phyloP scores from a whole-genome alignment of 148 eudicot genomes.

The Amaranthus hypochondriacus region DNA sequence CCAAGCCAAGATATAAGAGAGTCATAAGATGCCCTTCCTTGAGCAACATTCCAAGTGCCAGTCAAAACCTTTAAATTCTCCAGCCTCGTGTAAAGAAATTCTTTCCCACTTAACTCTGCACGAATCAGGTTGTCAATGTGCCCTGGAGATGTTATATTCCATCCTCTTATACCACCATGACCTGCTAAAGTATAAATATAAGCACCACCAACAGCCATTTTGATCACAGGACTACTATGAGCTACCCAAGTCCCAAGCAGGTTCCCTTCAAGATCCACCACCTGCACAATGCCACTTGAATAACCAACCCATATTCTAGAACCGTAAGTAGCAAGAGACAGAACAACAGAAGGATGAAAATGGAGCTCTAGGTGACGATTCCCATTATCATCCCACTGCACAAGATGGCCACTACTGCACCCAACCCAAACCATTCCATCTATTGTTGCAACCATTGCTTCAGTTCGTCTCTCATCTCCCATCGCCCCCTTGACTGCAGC shows the following conservation, averaged over 20 bases:
- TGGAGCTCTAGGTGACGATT: constrained; percentile 78
- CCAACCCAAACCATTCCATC: constrained; percentile 92
- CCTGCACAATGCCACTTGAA: constrained; percentile 64
- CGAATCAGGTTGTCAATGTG: constrained; percentile 66
- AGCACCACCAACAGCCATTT: constrained; percentile 68
- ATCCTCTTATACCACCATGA: constrained; percentile 96
- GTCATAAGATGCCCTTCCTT: constrained; percentile 82
- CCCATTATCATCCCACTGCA: constrained; percentile 96
- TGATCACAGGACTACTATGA: constrained; percentile 59
- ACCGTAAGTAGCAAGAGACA: constrained; percentile 73
- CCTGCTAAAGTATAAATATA: constrained; percentile 70
- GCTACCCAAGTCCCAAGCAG: constrained; percentile 80
- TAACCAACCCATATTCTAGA: constrained; percentile 90
- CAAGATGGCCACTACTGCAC: constrained; percentile 72
- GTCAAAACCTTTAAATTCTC: constrained; percentile 74
- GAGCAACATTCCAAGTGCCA: constrained; percentile 98
- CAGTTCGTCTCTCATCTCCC: constrained; percentile 83
- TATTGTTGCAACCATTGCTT: constrained; percentile 53
- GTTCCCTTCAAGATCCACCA: constrained; percentile 70
- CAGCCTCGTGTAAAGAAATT: constrained; percentile 67
- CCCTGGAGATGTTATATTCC: constrained; percentile 83
- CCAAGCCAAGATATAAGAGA: constrained; percentile 91
- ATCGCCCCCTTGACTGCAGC: constrained; percentile 81
- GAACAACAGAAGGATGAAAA: constrained; percentile 51
- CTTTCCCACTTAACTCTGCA: constrained; percentile 68